Conservation (phyloP, 495 filamentous ascomycete species). For the Friedmanniomyces endolithicus region DNA sequence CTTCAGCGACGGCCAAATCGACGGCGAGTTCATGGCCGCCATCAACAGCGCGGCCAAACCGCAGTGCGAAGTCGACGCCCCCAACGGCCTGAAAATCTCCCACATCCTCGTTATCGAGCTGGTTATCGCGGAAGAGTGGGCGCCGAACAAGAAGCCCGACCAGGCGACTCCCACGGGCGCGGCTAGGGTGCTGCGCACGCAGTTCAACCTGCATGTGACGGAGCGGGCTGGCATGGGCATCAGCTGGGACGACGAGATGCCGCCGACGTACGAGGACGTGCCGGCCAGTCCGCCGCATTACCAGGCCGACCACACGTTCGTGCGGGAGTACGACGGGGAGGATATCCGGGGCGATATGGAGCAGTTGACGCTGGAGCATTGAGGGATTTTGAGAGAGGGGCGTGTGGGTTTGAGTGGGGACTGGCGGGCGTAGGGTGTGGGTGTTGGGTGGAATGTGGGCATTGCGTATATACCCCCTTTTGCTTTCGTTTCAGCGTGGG, state of each 20-base stretch:
- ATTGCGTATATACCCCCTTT: no score
- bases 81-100: slow-evolving; percentile 63
- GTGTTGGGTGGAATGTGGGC: no score
- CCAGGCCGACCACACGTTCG: slow-evolving; percentile 5
- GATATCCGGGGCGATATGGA: slow-evolving; percentile 14
- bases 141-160: slow-evolving; percentile 52
- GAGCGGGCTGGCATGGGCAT: slow-evolving; percentile 81
- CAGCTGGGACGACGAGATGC: slow-evolving; percentile 93
- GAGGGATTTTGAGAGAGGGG: no score
- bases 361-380: not conserved
- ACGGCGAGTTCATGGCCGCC: slow-evolving; percentile 66
- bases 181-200: slow-evolving; percentile 84
- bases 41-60: slow-evolving; percentile 50
- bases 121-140: slow-evolving; percentile 87
- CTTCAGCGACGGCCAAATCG: slow-evolving; percentile 47
- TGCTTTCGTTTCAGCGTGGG: no score
- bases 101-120: slow-evolving; percentile 86
- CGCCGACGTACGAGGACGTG: slow-evolving; percentile 89
- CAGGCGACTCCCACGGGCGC: slow-evolving; percentile 77
- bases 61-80: slow-evolving; percentile 66
- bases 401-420: no score
- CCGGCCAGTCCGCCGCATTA: slow-evolving; percentile 79
- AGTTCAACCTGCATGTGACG: slow-evolving; percentile 70
- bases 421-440: no score
- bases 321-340: slow-evolving; percentile 7